Conservation (phyloP, 345 rosid species). For the Cardamine resedifolia region DNA sequence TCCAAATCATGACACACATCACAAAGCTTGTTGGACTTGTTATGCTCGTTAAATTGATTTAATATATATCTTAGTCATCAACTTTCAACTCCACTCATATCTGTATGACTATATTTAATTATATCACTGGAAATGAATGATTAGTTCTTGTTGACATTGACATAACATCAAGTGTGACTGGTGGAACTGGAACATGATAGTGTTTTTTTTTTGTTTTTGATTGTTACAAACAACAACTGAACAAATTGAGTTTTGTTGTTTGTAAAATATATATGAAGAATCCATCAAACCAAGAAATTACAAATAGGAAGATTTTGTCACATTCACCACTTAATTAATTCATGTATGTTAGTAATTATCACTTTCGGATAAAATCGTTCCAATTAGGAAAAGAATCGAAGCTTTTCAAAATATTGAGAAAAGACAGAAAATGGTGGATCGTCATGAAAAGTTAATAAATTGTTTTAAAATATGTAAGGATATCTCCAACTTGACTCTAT, state of each 20-base stretch:
- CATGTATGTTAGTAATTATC: no score
- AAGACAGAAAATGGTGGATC: not conserved
- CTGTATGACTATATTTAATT: not conserved
- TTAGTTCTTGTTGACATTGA: conserved; percentile 1
- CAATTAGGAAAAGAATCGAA: not conserved
- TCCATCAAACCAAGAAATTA: not conserved
- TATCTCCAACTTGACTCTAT: no score
- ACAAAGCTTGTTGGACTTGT: not conserved
- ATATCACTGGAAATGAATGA: not conserved
- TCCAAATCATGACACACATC: not conserved
- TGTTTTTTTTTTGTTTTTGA: not conserved
- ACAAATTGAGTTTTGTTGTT: not conserved
- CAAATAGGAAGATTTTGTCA: not conserved
- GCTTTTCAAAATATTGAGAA: not conserved
- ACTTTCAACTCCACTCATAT: not conserved
- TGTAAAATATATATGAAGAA: not conserved
- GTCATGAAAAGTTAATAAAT: not conserved
- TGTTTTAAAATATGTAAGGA: not conserved
- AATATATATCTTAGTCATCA: not conserved
- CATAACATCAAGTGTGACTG: conserved; percentile 1
- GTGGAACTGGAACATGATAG: not conserved
- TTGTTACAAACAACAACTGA: not conserved
- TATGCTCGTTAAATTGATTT: not conserved
- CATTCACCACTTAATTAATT: not conserved
- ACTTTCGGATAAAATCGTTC: not conserved